Evolutionary conservation across 495 filamentous ascomycete species (phyloP), one percentile per base, ranked within the genome.

Genomic region (Daldinia vernicosa): DNA sequence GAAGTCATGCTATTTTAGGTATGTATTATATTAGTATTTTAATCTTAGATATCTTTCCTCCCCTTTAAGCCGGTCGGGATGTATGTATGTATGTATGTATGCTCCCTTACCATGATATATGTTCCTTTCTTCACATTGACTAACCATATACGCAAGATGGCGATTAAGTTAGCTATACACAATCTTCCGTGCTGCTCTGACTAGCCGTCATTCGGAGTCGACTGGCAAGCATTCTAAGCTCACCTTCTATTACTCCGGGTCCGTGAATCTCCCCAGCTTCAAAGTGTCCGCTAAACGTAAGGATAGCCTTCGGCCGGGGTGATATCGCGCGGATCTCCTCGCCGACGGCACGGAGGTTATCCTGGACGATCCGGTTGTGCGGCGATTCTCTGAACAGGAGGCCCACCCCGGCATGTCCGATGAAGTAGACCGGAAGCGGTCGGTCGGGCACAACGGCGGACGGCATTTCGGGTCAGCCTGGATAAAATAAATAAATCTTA

Each of bases 81-180:
- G 32, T 1, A 14, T 12, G 11, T 33, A 11, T 12, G 12, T 14
- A 24, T 6, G 17, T 14, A 59, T 14, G 39, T 27, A 35, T 35
- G 32, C 2, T 2, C 4, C 58, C 67, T 61, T 3, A 71, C 68
- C 68, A 61, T 50, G 14, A 71, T 71, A 58, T 66, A 58, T 4
- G 68, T 71, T n/a, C 57, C 68, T 26, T 22, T 71, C 15, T 71
- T 71, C 51, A 71, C 68, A 45, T 71, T 71, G 32, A 71, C 68
- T 71, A 64, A 64, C 40, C 5, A n/a, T n/a, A 51, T 14, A 35
- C 15, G 14, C 19, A 19, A 57, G 15, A 39, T 6, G 3, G 24
- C 15, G 52, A 7, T 27, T 12, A 57, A 5, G 27, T 64, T 26
- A 64, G 45, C 19, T 33, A 47, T 30, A 6, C 1, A 37, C 24